phyloP scores from a whole-genome alignment of 164 flowering plant genomes.

The Dillenia turbinata region DNA sequence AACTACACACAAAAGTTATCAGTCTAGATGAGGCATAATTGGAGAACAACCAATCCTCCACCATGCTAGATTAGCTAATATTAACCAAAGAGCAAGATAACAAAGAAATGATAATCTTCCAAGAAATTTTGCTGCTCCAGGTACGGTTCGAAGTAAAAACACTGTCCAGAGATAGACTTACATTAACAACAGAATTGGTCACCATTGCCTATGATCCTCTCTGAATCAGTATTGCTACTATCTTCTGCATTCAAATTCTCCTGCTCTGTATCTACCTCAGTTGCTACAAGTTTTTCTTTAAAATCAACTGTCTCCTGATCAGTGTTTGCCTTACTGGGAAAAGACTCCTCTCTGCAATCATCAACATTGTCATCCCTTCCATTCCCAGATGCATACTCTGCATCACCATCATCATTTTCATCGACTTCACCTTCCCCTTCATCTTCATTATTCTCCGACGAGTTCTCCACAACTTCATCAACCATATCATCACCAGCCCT shows the following conservation, averaged over 20 bases:
- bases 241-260: too few species aligned
- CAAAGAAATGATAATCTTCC: too few species aligned
- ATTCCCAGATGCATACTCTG: slow-evolving; percentile 37
- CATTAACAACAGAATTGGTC: slow-evolving; percentile 20
- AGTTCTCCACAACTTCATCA: slow-evolving; percentile 62
- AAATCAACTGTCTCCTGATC: too few species aligned
- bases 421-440: too few species aligned
- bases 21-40: too few species aligned
- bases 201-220: slow-evolving; percentile 38
- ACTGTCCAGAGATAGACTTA: slow-evolving; percentile 27
- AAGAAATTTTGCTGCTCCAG: too few species aligned
- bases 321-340: slow-evolving; percentile 10
- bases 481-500: slow-evolving; percentile 29
- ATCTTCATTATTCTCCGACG: slow-evolving; percentile 22
- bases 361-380: slow-evolving; percentile 44
- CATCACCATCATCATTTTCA: not conserved
- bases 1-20: too few species aligned
- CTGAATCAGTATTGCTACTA: slow-evolving; percentile 8
- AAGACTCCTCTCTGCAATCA: slow-evolving; percentile 16
- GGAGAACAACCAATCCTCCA: too few species aligned
- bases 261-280: too few species aligned
- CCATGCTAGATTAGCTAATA: too few species aligned
- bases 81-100: too few species aligned
- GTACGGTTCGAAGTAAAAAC: not conserved
- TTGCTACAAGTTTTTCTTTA: too few species aligned